Base-by-base conservation (phyloP, 495 filamentous ascomycete species). In the Hyaloscypha finlandica region DNA sequence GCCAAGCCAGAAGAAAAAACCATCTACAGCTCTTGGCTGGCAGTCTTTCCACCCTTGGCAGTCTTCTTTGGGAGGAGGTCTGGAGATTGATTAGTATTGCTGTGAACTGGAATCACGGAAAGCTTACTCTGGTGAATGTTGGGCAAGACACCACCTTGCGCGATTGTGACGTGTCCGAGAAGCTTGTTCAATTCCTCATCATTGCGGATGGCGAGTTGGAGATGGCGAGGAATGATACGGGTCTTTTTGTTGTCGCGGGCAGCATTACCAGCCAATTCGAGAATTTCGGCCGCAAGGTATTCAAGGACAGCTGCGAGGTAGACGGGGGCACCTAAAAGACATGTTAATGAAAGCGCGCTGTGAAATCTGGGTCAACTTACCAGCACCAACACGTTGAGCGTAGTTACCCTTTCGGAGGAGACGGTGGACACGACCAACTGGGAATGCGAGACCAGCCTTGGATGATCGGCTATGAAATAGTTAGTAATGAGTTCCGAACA, bases 161-260 rank as follows among this genome's bases (percentile, higher is more conserved):
- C 95, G 75, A 99, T 99, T 77, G 95, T 99, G 83, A 98, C 95
- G 78, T 98, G 95, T 65, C 95, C 95, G 63, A 99, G 86, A 58
- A 99, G 93, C 88, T 99, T 99, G 90, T 99, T 98, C 92, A 99
- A 81, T 81, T 99, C 95, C 88, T 99, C 94, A 81, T 99, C 95
- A 81, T 98, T 98, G 73, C 95, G 91, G 85, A 99, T 99, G 80
- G 95, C 95, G 75, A 99, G 94, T 85, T 99, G 95, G 58, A 99
- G 90, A 82, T 99, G 95, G 79, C 95, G 94, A 70, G 95, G 95
- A 72, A 98, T 99, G 85, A 99, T 99, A 91, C 95, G 93, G 68
- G 94, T 99, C 89, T 97, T 98, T 92, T 99, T 99, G 90, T 98
- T 98, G 83, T 99, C 95, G 78, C 95, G 94, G 66, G 95, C 95